These are phyloP conservation scores for Glarea lozoyensis DNA, from an alignment of 495 filamentous ascomycete genomes.

Conservation along the genomic window DNA sequence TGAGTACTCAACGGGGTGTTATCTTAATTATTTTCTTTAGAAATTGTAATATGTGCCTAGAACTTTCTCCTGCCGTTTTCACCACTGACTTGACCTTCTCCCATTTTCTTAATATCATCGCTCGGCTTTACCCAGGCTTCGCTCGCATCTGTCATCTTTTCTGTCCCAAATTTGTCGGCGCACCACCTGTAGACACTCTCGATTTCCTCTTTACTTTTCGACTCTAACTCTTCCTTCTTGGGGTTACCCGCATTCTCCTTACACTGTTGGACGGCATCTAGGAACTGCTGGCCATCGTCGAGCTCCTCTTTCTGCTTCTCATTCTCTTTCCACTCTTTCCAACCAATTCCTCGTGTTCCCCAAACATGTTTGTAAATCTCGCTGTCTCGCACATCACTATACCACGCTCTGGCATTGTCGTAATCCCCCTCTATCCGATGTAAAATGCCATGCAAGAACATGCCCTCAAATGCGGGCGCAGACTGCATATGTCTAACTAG, in stretches of 20 bases:
- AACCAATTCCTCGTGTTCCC: conserved; percentile 4
- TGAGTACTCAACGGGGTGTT: not conserved
- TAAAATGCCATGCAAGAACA: conserved; percentile 34
- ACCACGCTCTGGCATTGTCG: conserved; percentile 34
- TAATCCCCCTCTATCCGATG: conserved; percentile 38
- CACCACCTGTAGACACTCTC: conserved; percentile 27
- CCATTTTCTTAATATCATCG: not conserved
- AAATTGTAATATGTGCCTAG: conserved; percentile 3
- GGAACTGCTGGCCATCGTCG: not conserved
- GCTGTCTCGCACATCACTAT: conserved; percentile 25
- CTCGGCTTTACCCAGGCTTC: conserved; percentile 24
- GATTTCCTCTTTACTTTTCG: conserved; percentile 29
- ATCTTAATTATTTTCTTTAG: not conserved
- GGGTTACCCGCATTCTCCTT: conserved; percentile 1
- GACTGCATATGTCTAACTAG: conserved; percentile 36
- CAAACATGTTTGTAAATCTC: conserved; percentile 23
- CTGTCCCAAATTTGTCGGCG: conserved; percentile 27
- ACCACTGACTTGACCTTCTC: conserved; percentile 1
- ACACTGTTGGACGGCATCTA: not conserved
- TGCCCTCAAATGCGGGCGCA: conserved; percentile 31
- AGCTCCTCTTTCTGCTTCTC: conserved; percentile 16
- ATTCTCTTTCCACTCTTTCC: conserved; percentile 8
- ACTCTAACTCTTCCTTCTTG: conserved; percentile 18
- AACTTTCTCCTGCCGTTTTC: not conserved
- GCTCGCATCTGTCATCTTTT: conserved; percentile 25